Evolutionary conservation across 2,329 filamentous ascomycete species (phyloP), one percentile per base, ranked within the genome.

Genomic region (Exophiala sp.): DNA sequence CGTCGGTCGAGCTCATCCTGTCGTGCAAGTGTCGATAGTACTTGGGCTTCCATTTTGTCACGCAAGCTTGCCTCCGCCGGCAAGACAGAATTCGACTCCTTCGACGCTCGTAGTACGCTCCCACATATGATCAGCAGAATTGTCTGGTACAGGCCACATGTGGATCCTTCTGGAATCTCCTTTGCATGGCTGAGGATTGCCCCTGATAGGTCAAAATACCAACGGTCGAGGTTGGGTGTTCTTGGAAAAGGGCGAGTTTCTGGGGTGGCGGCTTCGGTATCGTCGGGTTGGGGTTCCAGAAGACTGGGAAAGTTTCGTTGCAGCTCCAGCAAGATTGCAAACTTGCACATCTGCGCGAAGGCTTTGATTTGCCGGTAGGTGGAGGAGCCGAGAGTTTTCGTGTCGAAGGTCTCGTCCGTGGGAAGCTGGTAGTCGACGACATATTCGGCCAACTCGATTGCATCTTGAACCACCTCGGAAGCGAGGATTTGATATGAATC

Each of bases 281-380:
- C 45, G 39, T 54, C 52, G 33, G 45, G 6, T 21, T 46, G 40
- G 21, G 32, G 36, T 11, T 51, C 47, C n/a, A 55, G 12, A 14
- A 55, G 52, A 42, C 47, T 51, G 9, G 52, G 52, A 29, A 55
- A 55, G 41, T 51, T 55, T 35, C 52, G 52, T 46, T 47, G 52
- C 18, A 55, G 43, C 41, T 55, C 52, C 33, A 55, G 47, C 47
- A 55, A 42, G 41, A 55, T 55, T 21, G 52, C 47, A 42, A 55
- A 55, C 34, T 47, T 55, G 35, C 52, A 55, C 52, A 55, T 55
- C 12, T 55, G 47, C 9, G 52, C 40, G 20, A 55, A 55, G 7
- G 52, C 52, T 43, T 55, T 55, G 32, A 55, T 29, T 38, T 51
- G 48, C 16, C 40, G 47, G 36, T 51, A 55, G 20, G 38, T 51